Conservation (phyloP, 2,329 filamentous ascomycete species). For the Nemania sp. region DNA sequence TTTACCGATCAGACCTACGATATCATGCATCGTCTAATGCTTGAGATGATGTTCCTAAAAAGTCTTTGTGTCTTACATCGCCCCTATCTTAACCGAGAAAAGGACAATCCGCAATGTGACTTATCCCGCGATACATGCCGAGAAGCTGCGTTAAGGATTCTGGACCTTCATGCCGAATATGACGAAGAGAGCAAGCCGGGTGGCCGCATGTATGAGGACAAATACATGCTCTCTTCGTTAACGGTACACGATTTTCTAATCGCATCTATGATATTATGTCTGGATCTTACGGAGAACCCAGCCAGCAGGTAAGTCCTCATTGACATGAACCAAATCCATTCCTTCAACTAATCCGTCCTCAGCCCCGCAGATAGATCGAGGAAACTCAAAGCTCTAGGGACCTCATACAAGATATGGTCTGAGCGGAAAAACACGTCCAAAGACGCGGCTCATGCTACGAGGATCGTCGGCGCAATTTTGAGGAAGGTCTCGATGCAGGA, state of each 20-base stretch:
- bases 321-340: background rate
- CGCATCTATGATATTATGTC: conserved; percentile 62
- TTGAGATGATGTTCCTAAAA: conserved; percentile 55
- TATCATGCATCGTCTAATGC: conserved; percentile 54
- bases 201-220: conserved; percentile 56
- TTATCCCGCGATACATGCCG: conserved; percentile 49
- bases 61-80: conserved; percentile 56
- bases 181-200: conserved; percentile 52
- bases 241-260: conserved; percentile 62
- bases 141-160: conserved; percentile 49
- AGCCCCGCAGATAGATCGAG: conserved; percentile 41
- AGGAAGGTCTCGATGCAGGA: conserved; percentile 44
- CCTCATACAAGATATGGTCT: conserved; percentile 50
- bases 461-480: conserved; percentile 50
- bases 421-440: conserved; percentile 44
- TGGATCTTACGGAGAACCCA: conserved; percentile 51
- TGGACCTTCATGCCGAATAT: conserved; percentile 54
- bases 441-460: conserved; percentile 50
- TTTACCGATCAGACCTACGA: conserved; percentile 50
- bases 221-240: conserved; percentile 58
- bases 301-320: conserved; percentile 43
- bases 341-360: conserved; percentile 24
- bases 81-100: conserved; percentile 49
- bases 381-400: conserved; percentile 45
- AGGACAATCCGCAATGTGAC: conserved; percentile 45